Evolutionary conservation across 2,329 filamentous ascomycete species (phyloP).

Genomic region (Didymella exigua): DNA sequence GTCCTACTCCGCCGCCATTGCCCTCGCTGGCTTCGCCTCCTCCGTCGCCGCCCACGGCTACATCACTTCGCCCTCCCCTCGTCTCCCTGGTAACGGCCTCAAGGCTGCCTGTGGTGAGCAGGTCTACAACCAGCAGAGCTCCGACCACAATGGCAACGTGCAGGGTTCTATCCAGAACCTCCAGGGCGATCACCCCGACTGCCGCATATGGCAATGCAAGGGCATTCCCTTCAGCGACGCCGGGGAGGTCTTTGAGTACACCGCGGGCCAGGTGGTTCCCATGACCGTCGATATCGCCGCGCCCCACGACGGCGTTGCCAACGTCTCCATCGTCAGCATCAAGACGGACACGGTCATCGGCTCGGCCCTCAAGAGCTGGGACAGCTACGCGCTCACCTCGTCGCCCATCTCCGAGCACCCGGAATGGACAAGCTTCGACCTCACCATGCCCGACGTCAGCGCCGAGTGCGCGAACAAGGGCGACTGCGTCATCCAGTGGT

Average conservation of each 20-base stretch:
- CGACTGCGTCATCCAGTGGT: slow-evolving; percentile 65
- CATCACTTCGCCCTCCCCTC: slow-evolving; percentile 55
- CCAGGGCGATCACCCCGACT: slow-evolving; percentile 54
- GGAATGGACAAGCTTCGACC: slow-evolving; percentile 57
- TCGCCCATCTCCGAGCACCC: slow-evolving; percentile 47
- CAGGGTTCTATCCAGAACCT: slow-evolving; percentile 60
- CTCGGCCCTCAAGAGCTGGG: slow-evolving; percentile 59
- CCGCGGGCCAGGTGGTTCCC: slow-evolving; percentile 54
- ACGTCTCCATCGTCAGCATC: slow-evolving; percentile 64
- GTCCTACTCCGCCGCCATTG: slow-evolving; percentile 49
- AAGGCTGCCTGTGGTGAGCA: slow-evolving; percentile 60
- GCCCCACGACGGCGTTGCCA: slow-evolving; percentile 62
- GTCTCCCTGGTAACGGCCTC: slow-evolving; percentile 60
- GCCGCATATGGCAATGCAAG: slow-evolving; percentile 63
- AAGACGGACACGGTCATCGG: slow-evolving; percentile 60
- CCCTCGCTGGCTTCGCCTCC: slow-evolving; percentile 52
- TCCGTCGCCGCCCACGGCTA: slow-evolving; percentile 61
- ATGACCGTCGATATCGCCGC: slow-evolving; percentile 57
- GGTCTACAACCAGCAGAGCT: slow-evolving; percentile 58
- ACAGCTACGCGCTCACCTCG: slow-evolving; percentile 59
- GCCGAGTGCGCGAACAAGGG: slow-evolving; percentile 56
- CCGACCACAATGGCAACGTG: slow-evolving; percentile 63
- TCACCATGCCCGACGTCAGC: slow-evolving; percentile 61
- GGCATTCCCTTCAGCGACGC: slow-evolving; percentile 61
- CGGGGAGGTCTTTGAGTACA: slow-evolving; percentile 59